Evolutionary conservation across 768 basidiomycete genomes (phyloP).

Genomic region (Gelatoporia subvermispora): DNA sequence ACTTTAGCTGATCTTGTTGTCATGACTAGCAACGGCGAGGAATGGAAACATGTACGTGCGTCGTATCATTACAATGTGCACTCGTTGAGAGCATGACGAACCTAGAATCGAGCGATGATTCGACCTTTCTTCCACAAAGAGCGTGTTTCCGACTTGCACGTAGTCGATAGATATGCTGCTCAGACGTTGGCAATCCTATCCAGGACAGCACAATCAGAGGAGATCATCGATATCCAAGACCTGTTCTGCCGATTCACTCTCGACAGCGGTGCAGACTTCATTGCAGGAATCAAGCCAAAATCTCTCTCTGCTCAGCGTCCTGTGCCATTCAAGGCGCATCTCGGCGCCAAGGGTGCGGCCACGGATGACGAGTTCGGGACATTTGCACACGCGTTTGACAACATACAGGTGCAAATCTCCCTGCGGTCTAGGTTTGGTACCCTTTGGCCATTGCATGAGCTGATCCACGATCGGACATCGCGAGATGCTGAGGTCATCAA

Average conservation of each 20-base stretch:
- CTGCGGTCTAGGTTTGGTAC: no score
- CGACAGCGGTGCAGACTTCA: conserved; percentile 50
- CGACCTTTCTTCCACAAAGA: conserved; percentile 57
- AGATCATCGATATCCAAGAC: no score
- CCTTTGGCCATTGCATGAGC: no score
- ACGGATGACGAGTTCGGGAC: conserved; percentile 26
- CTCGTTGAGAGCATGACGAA: no score
- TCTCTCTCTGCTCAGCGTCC: conserved; percentile 33
- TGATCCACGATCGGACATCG: no score
- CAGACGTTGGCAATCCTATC: background rate
- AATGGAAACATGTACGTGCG: no score
- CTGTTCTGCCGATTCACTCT: conserved; percentile 35
- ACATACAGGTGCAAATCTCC: no score
- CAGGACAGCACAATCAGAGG: background rate
- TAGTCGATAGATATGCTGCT: conserved; percentile 15
- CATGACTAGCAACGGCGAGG: no score
- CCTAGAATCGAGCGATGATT: conserved; percentile 49
- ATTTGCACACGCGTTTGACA: conserved; percentile 35
- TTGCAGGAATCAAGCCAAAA: conserved; percentile 40
- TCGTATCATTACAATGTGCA: no score
- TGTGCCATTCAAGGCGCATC: conserved; percentile 28
- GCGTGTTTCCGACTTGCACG: conserved; percentile 21
- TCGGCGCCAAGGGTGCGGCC: conserved; percentile 1
- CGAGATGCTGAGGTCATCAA: no score
- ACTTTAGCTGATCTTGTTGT: no score